A percentile compares a stretch with the other conserved stretches of the same genome.
Evolutionary conservation across 495 filamentous ascomycete genomes (phyloP).

Genomic region (Chaetomium fimeti): DNA sequence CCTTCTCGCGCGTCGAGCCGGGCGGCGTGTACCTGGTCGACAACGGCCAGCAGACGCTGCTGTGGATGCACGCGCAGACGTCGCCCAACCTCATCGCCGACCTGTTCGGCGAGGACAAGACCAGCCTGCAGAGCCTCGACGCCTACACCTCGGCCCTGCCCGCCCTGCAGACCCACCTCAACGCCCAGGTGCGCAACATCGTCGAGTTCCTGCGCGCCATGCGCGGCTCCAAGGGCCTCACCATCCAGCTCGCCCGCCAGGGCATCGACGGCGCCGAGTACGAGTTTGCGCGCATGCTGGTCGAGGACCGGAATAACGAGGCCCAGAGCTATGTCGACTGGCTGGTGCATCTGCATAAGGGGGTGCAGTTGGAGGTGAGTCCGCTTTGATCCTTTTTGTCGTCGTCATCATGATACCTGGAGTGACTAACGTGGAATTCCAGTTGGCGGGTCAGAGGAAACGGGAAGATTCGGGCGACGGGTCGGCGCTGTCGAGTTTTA

Average conservation of each 20-base stretch:
- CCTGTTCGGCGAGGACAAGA: constrained; percentile 78
- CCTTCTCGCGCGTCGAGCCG: constrained; percentile 85
- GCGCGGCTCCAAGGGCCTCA: constrained; percentile 82
- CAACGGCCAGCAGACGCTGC: constrained; percentile 83
- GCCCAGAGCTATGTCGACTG: constrained; percentile 98
- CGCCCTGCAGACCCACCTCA: constrained; percentile 87
- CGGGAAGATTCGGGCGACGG: constrained; percentile 63
- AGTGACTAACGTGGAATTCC: background rate
- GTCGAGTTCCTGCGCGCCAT: constrained; percentile 78
- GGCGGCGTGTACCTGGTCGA: constrained; percentile 98
- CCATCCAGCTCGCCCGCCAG: constrained; percentile 88
- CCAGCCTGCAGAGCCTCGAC: constrained; percentile 71
- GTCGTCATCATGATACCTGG: too few relatives aligned
- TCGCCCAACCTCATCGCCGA: constrained; percentile 81
- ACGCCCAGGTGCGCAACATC: constrained; percentile 91
- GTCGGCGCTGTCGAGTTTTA: constrained; percentile 58
- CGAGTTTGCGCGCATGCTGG: constrained; percentile 86
- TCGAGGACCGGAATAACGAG: constrained; percentile 97
- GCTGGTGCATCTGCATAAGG: constrained; percentile 92
- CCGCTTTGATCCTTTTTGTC: background rate
- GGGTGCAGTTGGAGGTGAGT: constrained; percentile 81
- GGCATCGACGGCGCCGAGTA: constrained; percentile 93
- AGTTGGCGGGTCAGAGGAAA: constrained; percentile 73
- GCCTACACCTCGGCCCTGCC: constrained; percentile 72
- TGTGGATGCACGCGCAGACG: constrained; percentile 85